Base-by-base conservation (phyloP, 441 rosid species). In the Bruguiera hainesii region DNA sequence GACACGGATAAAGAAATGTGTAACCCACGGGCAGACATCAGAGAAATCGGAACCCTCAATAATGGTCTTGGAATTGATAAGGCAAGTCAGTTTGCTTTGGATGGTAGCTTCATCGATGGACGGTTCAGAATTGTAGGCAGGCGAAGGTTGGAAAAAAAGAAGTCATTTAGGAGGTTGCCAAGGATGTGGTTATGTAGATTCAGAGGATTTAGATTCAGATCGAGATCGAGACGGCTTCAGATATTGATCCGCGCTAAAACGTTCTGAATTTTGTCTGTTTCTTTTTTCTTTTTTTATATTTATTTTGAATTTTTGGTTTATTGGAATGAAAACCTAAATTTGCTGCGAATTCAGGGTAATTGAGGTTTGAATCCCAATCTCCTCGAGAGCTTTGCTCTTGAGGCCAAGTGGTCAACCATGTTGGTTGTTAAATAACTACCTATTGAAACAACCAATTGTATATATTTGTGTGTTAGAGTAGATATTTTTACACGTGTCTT, bases 131-230 rank as follows among this genome's bases (percentile, higher is more conserved):
- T n/a, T 64, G 60, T 60, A 61, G 23, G 8, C 29, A 59, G 59
- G 7, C 57, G 48, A 8, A 77, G 30, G 52, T 73, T 87, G 80
- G 72, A 59, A 49, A 74, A 84, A 67, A 85, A 82, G 71, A 79
- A 55, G 67, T 71, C 87, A 13, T 81, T 75, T 48, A 75, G 83
- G 70, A 78, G 73, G 53, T 65, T 87, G 63, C 91, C 89, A 8
- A 77, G 81, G 20, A 73, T 71, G 59, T 48, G 78, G 29, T 61
- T 66, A 1, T 71, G 76, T 77, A 67, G 79, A 65, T 64, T 64
- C 50, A 73, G 69, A 61, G 64, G 81, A 35, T 73, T 78, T 39
- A 73, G 62, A 59, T 66, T 76, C 72, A 66, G 63, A 67, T 39
- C 76, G 39, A 73, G 83, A 67, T 39, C 75, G 64, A 79, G 64